Percentiles rank a stretch among this genome's conserved stretches.
phyloP scores from a whole-genome alignment of 768 basidiomycete genomes.

The Mycena alexandri region DNA sequence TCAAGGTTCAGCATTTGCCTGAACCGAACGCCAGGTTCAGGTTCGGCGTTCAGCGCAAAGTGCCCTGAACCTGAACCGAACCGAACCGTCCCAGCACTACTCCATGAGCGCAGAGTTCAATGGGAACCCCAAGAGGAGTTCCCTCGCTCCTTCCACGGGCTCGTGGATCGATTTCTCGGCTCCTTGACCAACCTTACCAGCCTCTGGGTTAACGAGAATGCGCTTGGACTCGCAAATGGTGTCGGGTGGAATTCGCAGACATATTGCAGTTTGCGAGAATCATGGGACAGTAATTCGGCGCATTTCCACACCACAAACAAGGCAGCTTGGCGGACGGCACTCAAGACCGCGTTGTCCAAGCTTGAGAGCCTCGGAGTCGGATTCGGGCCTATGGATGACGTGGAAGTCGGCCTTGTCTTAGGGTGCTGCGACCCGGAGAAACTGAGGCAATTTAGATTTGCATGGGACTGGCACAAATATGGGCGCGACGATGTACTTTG shows the following conservation, averaged over 20 bases:
- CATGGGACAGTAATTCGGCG: slow-evolving; percentile 17
- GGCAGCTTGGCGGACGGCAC: slow-evolving; percentile 22
- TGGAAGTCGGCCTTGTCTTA: slow-evolving; percentile 9
- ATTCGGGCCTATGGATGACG: slow-evolving; percentile 13
- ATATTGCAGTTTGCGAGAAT: slow-evolving; percentile 14
- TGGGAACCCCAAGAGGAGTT: too few relatives aligned
- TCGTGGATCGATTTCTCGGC: slow-evolving; percentile 35
- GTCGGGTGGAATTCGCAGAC: background rate
- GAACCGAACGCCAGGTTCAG: too few relatives aligned
- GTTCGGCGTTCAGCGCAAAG: too few relatives aligned
- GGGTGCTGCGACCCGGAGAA: slow-evolving; percentile 22
- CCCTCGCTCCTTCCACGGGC: slow-evolving; percentile 33
- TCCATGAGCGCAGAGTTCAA: background rate
- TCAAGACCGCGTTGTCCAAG: background rate
- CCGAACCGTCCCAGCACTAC: too few relatives aligned
- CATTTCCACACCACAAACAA: slow-evolving; percentile 20
- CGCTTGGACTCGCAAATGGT: slow-evolving; percentile 16
- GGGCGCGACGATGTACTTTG: slow-evolving; percentile 23
- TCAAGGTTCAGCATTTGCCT: too few relatives aligned
- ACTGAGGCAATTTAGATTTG: slow-evolving; percentile 22
- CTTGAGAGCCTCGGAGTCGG: slow-evolving; percentile 32
- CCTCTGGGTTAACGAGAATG: slow-evolving; percentile 40
- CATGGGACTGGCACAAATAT: slow-evolving; percentile 10
- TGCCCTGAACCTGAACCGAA: too few relatives aligned
- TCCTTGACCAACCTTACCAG: slow-evolving; percentile 31